A percentile compares a stretch with the other conserved stretches of the same genome.
Evolutionary conservation across 768 basidiomycete genomes (phyloP).

Genomic region (Russula sp.): DNA sequence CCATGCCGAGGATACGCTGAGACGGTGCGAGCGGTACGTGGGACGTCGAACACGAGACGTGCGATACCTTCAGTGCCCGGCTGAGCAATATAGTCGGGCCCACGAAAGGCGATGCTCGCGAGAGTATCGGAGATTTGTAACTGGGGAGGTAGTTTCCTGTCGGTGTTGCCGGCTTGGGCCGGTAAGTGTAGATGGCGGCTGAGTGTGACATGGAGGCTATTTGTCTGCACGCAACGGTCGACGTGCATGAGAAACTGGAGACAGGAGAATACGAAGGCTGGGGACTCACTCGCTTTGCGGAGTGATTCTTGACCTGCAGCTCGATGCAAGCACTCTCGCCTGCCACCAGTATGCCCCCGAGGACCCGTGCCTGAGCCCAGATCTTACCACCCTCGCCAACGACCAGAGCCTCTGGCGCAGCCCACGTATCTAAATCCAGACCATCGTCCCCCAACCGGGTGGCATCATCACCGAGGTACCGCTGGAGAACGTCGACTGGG

Average conservation of each 20-base stretch:
- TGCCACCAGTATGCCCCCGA: slow-evolving; percentile 55
- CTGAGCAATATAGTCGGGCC: slow-evolving; percentile 64
- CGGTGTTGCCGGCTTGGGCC: slow-evolving; percentile 24
- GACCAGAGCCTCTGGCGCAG: slow-evolving; percentile 49
- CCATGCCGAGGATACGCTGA: slow-evolving; percentile 55
- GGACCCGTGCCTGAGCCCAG: slow-evolving; percentile 62
- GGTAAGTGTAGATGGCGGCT: slow-evolving; percentile 55
- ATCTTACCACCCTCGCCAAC: slow-evolving; percentile 77
- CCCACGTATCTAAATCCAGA: slow-evolving; percentile 21
- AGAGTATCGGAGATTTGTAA: slow-evolving; percentile 62
- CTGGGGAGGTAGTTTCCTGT: slow-evolving; percentile 35
- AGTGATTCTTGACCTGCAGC: slow-evolving; percentile 76
- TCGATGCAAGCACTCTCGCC: slow-evolving; percentile 69
- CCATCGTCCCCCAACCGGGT: slow-evolving; percentile 28
- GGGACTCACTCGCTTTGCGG: slow-evolving; percentile 58
- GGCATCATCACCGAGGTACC: not conserved
- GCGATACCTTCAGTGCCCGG: slow-evolving; percentile 76
- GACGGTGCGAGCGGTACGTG: slow-evolving; percentile 53
- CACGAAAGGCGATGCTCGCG: slow-evolving; percentile 61
- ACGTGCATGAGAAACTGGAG: not conserved
- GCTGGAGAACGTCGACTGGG: slow-evolving; percentile 58
- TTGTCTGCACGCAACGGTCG: slow-evolving; percentile 42
- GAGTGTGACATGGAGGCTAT: slow-evolving; percentile 54
- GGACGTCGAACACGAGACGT: slow-evolving; percentile 74
- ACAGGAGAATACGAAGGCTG: too few relatives aligned